Base-by-base conservation (phyloP, 1,284 basidiomycete genomes). In the Lignosus rhinocerotis region DNA sequence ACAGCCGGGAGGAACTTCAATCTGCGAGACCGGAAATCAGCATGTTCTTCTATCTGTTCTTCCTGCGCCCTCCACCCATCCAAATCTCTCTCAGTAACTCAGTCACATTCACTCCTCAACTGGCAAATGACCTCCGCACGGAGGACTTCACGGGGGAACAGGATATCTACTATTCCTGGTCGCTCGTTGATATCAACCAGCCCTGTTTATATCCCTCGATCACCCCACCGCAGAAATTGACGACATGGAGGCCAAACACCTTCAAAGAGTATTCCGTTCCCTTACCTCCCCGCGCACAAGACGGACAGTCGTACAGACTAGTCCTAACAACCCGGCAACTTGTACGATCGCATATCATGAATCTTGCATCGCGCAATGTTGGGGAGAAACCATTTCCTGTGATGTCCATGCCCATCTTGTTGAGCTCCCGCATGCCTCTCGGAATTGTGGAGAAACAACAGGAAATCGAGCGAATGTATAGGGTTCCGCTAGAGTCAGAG, bases 91-190 rank as follows among this genome's bases (percentile, higher is more conserved):
- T 75, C 2, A 72, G 72, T 11, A 74, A 73, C 19, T 69, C 76
- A 7, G 70, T 92, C 41, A 70, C 75, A 10, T 79, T 92, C 48
- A 89, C 83, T 1, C 88, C 88, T 0, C 88, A 92, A 70, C 82
- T 93, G 59, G 80, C 84, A n/a, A 92, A 93, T 68, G 90, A 92
- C 66, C 77, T 93, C 45, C 81, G 90, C 25, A 92, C 89, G n/a
- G 88, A 90, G 64, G 73, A 76, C 1, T 82, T 76, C 64, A 69
- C 75, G 12, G 71, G 68, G 21, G 67, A 75, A 1, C 75, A 80
- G 58, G 87, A 91, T 59, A 80, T 69, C 10, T 77, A 66, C 66
- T 76, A 74, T 62, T 64, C 70, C 38, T 76, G 76, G 76, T 63
- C 67, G 38, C 51, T 69, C 39, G 57, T 42, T 2, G 42, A 30